phyloP scores from a whole-genome alignment of 2,329 filamentous ascomycete species.

The Botrytis deweyae region DNA sequence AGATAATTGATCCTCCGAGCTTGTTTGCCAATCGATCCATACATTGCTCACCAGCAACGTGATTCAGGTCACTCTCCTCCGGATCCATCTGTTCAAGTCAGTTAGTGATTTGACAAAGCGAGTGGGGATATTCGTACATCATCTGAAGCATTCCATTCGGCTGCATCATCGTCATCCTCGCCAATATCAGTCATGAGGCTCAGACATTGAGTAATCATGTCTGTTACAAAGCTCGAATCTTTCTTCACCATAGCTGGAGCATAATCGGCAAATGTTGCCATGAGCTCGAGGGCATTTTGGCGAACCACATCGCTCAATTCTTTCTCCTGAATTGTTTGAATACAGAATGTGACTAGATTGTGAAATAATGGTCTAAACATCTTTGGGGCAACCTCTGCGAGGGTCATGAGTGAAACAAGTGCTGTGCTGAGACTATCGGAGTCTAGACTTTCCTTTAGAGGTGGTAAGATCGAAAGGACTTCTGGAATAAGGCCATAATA shows the following conservation, averaged over 20 bases:
- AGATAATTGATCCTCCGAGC: constrained; percentile 86
- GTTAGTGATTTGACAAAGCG: constrained; percentile 35
- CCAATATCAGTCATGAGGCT: constrained; percentile 98
- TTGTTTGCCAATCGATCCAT: constrained; percentile 98
- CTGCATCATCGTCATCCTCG: constrained; percentile 88
- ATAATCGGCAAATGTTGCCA: constrained; percentile 97
- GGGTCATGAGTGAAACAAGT: constrained; percentile 85
- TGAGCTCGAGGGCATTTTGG: constrained; percentile 93
- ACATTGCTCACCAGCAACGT: constrained; percentile 95
- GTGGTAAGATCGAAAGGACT: constrained; percentile 89
- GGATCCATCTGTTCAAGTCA: constrained; percentile 66
- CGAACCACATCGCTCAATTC: constrained; percentile 85
- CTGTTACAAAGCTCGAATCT: constrained; percentile 83
- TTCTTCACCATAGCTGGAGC: constrained; percentile 93
- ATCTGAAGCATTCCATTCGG: constrained; percentile 89
- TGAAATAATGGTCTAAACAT: constrained; percentile 98
- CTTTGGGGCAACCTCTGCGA: constrained; percentile 90
- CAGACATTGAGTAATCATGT: constrained; percentile 98
- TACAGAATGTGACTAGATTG: constrained; percentile 86
- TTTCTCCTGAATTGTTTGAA: constrained; percentile 94
- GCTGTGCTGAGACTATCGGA: constrained; percentile 90
- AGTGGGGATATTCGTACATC: constrained; percentile 56
- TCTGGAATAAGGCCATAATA: constrained; percentile 86
- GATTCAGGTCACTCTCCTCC: constrained; percentile 95
- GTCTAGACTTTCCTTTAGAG: constrained; percentile 87